Conservation (phyloP, 305 asterid genomes). For the Fraxinus latifolia region DNA sequence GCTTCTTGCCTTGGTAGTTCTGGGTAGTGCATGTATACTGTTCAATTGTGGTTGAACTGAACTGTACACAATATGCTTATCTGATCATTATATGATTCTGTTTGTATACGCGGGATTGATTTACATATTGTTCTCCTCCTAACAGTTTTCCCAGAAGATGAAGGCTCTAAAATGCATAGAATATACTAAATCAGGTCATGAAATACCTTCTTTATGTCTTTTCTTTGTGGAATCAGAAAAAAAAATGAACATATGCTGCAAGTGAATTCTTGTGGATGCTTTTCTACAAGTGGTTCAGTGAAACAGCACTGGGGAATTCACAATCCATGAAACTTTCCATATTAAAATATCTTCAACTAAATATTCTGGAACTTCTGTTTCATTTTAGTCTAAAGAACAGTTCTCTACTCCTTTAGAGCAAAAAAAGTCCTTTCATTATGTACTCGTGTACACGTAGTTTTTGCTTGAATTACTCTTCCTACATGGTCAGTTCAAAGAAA, state of each 20-base stretch:
- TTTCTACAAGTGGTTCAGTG: constrained; percentile 18
- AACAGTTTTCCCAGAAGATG: not conserved
- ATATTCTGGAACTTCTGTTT: not conserved
- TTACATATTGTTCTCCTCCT: constrained; percentile 8
- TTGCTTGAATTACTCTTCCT: not conserved
- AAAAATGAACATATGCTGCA: not conserved
- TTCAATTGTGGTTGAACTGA: not conserved
- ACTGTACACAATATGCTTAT: constrained; percentile 31
- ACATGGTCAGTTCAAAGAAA: not conserved
- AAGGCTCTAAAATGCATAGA: constrained; percentile 15
- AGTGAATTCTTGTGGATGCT: constrained; percentile 25
- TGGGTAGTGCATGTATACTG: not conserved
- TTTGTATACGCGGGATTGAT: not conserved
- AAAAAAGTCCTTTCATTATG: not conserved
- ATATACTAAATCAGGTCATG: constrained; percentile 17
- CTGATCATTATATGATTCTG: not conserved
- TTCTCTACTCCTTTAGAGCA: not conserved
- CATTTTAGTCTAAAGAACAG: not conserved
- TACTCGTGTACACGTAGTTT: not conserved
- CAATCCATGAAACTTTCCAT: not conserved
- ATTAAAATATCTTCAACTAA: not conserved
- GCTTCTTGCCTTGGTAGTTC: not conserved
- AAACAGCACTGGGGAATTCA: not conserved
- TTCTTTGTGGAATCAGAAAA: constrained; percentile 24
- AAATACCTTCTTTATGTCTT: constrained; percentile 25